phyloP scores from a whole-genome alignment of 2,329 filamentous ascomycete genomes.

The Colletotrichum tabaci region DNA sequence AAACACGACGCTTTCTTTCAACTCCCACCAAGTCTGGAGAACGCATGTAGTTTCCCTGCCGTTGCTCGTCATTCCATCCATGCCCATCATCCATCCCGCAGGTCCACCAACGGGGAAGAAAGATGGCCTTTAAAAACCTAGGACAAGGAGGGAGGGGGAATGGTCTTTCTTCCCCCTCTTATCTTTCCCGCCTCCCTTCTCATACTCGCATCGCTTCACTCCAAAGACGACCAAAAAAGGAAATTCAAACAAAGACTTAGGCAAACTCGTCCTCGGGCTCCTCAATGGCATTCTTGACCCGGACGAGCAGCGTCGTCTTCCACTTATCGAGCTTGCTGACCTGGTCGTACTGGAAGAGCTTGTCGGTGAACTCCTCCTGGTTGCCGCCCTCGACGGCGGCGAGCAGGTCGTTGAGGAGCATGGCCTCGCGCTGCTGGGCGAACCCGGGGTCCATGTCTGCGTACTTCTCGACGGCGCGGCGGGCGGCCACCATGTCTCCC shows the following conservation, averaged over 20 bases:
- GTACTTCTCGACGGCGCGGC: constrained; percentile 87
- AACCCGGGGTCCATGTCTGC: constrained; percentile 85
- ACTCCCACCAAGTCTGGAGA: not conserved
- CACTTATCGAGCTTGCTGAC: constrained; percentile 96
- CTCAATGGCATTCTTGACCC: constrained; percentile 88
- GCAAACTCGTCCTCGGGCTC: constrained; percentile 62
- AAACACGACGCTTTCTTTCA: not conserved
- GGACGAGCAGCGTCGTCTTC: constrained; percentile 90
- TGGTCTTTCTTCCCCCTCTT: not conserved
- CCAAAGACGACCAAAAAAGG: not conserved
- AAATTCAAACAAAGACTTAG: constrained; percentile 42
- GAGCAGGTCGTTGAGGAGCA: constrained; percentile 83
- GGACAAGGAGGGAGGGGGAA: not conserved
- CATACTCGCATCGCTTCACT: not conserved
- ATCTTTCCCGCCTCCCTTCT: not conserved
- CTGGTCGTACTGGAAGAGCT: constrained; percentile 91
- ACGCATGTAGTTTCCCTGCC: not conserved
- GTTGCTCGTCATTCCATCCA: not conserved
- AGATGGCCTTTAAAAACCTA: not conserved
- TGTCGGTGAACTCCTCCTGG: constrained; percentile 87
- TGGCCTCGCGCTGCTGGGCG: constrained; percentile 81
- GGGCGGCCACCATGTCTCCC: constrained; percentile 82
- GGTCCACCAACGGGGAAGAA: not conserved
- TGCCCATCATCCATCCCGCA: not conserved
- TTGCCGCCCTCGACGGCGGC: constrained; percentile 84